These are phyloP conservation scores for Incumbomyces delicatus DNA, from an alignment of 2,329 filamentous ascomycete species.

Conservation along the genomic window DNA sequence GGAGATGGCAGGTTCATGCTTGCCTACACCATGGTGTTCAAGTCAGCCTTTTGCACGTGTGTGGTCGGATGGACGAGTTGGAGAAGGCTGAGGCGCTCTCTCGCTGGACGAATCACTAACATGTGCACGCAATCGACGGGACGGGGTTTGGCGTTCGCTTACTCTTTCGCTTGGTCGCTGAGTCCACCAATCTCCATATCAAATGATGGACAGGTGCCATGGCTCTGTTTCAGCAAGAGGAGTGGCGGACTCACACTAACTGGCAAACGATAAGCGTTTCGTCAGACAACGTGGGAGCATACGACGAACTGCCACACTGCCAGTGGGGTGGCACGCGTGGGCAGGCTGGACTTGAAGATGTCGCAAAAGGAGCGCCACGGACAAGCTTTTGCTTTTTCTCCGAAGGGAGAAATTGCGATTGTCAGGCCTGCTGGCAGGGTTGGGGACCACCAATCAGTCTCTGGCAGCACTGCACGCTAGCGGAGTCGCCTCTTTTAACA, in stretches of 20 bases:
- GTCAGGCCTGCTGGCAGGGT: background rate
- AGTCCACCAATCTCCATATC: slow-evolving; percentile 5
- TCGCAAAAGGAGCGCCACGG: background rate
- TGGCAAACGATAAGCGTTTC: background rate
- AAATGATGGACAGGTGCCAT: slow-evolving; percentile 5
- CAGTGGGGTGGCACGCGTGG: no score
- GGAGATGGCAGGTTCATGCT: slow-evolving; percentile 23
- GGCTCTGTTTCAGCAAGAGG: background rate
- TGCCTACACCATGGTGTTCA: slow-evolving; percentile 19
- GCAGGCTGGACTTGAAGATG: background rate
- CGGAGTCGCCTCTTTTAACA: no score
- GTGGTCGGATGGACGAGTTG: background rate
- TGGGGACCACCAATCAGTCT: no score
- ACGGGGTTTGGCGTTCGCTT: background rate
- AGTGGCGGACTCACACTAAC: no score
- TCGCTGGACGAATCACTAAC: background rate
- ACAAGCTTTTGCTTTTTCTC: background rate
- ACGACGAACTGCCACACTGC: no score
- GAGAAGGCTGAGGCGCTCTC: background rate
- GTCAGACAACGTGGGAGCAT: no score
- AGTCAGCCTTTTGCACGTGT: slow-evolving; percentile 1
- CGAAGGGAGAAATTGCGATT: background rate
- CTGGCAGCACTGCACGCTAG: no score
- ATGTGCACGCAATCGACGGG: no score
- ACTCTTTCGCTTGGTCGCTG: slow-evolving; percentile 3